Evolutionary conservation across 345 rosid genomes (phyloP).

Genomic region (Eucalyptus dawsonii): DNA sequence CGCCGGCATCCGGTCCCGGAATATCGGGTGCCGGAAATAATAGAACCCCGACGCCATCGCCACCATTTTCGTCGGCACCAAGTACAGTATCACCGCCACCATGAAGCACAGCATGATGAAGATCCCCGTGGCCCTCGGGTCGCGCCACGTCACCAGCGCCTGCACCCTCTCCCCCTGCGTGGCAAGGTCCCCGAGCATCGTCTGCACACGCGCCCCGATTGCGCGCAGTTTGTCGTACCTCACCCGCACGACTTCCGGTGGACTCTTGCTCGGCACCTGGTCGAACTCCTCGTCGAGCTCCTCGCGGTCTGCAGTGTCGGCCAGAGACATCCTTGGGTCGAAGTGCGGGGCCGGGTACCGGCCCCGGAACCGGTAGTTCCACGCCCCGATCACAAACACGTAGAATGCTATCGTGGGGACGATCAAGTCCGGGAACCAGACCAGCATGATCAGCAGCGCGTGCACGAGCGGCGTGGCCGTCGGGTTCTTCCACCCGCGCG

Average conservation of each 20-base stretch:
- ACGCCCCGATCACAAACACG: constrained; percentile 60
- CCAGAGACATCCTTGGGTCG: constrained; percentile 62
- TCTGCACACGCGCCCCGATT: constrained; percentile 46
- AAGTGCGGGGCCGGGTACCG: constrained; percentile 47
- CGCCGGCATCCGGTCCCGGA: constrained; percentile 66
- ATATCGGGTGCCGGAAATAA: constrained; percentile 76
- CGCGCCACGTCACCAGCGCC: constrained; percentile 77
- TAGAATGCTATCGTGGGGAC: constrained; percentile 64
- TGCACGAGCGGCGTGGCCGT: constrained; percentile 70
- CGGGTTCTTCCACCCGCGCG: constrained; percentile 69
- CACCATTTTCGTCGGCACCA: constrained; percentile 77
- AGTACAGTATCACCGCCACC: constrained; percentile 55
- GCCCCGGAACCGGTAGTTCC: constrained; percentile 62
- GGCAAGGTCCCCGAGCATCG: constrained; percentile 58
- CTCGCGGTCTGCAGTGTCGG: constrained; percentile 33
- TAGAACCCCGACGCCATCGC: constrained; percentile 83
- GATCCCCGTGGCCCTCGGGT: constrained; percentile 76
- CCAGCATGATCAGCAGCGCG: constrained; percentile 53
- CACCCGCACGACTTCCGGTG: constrained; percentile 16
- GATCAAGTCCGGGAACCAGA: constrained; percentile 77
- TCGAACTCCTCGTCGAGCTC: constrained; percentile 84
- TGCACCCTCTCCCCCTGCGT: constrained; percentile 69
- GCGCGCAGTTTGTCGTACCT: constrained; percentile 54
- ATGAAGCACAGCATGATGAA: constrained; percentile 59
- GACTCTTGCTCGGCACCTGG: constrained; percentile 29